Conservation (phyloP, 1,284 basidiomycete genomes). For the Trametes pubescens region DNA sequence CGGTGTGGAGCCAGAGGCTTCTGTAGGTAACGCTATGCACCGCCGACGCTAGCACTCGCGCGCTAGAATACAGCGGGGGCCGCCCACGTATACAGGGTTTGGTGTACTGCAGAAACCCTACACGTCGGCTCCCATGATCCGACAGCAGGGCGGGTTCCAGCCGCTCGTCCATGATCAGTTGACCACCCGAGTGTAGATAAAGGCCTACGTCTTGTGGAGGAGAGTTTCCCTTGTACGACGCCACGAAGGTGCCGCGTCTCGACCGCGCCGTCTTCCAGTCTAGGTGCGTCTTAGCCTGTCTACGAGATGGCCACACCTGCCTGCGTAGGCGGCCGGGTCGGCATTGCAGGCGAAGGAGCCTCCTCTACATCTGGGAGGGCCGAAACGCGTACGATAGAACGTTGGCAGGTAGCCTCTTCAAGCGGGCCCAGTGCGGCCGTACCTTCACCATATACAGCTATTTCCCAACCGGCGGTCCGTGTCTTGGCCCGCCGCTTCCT, state of each 20-base stretch:
- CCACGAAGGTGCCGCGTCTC: slow-evolving; percentile 18
- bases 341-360: not conserved
- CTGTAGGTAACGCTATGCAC: not conserved
- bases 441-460: not conserved
- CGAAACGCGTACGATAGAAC: not conserved
- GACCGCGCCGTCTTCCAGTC: slow-evolving; percentile 5
- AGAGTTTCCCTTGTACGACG: slow-evolving; percentile 2
- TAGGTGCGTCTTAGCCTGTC: slow-evolving; percentile 4
- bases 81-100: not conserved
- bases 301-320: not conserved
- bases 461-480: not conserved
- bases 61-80: not conserved
- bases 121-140: not conserved
- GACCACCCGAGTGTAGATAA: slow-evolving; percentile 11
- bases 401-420: no score
- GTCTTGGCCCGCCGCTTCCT: not conserved
- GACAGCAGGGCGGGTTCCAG: slow-evolving; percentile 4
- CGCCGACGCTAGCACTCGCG: not conserved
- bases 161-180: slow-evolving; percentile 12
- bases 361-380: not conserved
- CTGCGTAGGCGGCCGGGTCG: not conserved
- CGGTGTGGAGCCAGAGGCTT: not conserved
- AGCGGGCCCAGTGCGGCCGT: slow-evolving; percentile 4
- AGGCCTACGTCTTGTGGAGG: not conserved
- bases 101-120: not conserved